Evolutionary conservation across 2,329 filamentous ascomycete genomes (phyloP).

Genomic region (Penicillium fuscoglaucum): DNA sequence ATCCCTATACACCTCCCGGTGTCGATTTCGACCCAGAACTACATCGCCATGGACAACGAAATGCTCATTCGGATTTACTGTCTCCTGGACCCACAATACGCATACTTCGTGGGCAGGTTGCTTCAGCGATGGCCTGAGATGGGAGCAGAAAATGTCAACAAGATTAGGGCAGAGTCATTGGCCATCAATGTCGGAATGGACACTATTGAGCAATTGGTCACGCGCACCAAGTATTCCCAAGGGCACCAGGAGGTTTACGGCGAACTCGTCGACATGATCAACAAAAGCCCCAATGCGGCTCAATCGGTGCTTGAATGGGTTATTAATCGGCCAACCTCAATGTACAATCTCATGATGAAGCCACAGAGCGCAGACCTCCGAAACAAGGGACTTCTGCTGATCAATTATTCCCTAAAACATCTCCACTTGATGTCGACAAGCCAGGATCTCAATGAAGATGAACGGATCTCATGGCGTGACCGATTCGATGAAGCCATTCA

Average conservation of each 20-base stretch:
- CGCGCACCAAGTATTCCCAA: slow-evolving; percentile 67
- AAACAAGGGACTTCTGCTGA: slow-evolving; percentile 50
- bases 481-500: slow-evolving; percentile 34
- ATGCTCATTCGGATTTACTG: slow-evolving; percentile 73
- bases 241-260: slow-evolving; percentile 60
- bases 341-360: slow-evolving; percentile 66
- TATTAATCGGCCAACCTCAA: slow-evolving; percentile 52
- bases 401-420: slow-evolving; percentile 55
- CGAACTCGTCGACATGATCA: slow-evolving; percentile 54
- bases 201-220: slow-evolving; percentile 74
- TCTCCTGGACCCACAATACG: slow-evolving; percentile 72
- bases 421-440: slow-evolving; percentile 49
- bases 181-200: slow-evolving; percentile 48
- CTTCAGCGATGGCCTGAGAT: slow-evolving; percentile 58
- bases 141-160: slow-evolving; percentile 50
- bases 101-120: slow-evolving; percentile 64
- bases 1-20: slow-evolving; percentile 52
- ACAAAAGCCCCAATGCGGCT: slow-evolving; percentile 57
- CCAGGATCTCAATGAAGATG: slow-evolving; percentile 26
- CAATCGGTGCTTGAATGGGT: slow-evolving; percentile 64
- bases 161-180: slow-evolving; percentile 48
- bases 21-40: slow-evolving; percentile 47
- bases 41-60: slow-evolving; percentile 72
- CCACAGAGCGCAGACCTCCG: slow-evolving; percentile 61
- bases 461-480: slow-evolving; percentile 27